These are phyloP conservation scores for Dothiorella sarmentorum DNA, from an alignment of 2,329 filamentous ascomycete species.

Conservation along the genomic window DNA sequence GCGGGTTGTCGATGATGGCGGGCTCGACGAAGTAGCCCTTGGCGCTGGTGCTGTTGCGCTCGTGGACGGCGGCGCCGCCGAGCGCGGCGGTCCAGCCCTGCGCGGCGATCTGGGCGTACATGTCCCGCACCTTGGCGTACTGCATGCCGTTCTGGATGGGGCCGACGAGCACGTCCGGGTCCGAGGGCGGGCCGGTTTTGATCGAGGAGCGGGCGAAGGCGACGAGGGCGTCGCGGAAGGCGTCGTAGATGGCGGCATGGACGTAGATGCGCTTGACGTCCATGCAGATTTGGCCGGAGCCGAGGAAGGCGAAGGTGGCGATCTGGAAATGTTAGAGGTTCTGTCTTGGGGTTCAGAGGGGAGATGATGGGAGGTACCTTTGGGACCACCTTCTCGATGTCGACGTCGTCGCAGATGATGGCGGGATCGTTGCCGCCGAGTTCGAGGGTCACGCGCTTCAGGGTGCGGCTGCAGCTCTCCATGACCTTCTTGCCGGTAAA, in stretches of 20 bases:
- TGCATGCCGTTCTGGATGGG: constrained; percentile 65
- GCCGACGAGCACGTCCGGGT: constrained; percentile 50
- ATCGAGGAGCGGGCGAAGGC: constrained; percentile 44
- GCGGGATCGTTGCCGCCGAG: constrained; percentile 61
- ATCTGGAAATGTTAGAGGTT: constrained; percentile 29
- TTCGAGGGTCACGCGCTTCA: constrained; percentile 60
- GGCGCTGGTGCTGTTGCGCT: constrained; percentile 18
- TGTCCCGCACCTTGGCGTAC: constrained; percentile 56
- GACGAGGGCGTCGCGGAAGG: constrained; percentile 49
- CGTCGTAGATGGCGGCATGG: constrained; percentile 57
- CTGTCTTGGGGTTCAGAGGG: neutral
- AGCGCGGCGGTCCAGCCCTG: constrained; percentile 52
- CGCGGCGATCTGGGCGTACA: constrained; percentile 54
- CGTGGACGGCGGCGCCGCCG: constrained; percentile 44
- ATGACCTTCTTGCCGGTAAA: constrained; percentile 59
- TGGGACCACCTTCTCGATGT: constrained; percentile 39
- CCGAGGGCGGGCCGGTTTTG: constrained; percentile 36
- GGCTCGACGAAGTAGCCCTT: constrained; percentile 58
- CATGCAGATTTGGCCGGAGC: constrained; percentile 51
- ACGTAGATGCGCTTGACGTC: constrained; percentile 56
- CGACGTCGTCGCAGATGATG: constrained; percentile 55
- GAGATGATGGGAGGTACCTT: constrained; percentile 22
- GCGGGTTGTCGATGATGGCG: constrained; percentile 57
- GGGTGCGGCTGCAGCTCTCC: constrained; percentile 50
- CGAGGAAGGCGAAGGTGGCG: constrained; percentile 51